Evolutionary conservation across 2,329 filamentous ascomycete species (phyloP), one percentile per base, ranked within the genome.

Genomic region (Botrytis medusae): DNA sequence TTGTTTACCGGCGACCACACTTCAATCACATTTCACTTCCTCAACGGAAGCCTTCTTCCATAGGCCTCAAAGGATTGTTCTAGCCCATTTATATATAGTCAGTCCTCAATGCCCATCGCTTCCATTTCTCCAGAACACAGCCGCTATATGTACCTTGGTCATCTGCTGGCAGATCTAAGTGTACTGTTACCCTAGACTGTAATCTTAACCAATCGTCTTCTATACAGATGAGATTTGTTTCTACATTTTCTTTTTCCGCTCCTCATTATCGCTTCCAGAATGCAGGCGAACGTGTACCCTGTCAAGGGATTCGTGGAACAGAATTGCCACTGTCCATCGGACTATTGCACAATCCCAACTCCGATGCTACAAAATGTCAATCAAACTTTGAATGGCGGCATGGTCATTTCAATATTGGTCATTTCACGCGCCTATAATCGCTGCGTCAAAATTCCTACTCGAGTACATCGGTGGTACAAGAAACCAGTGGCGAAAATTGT

Each of bases 101-200:
- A 54, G 46, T 54, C 64, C 34, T 67, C 14, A 12, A 32, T 20
- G n/a, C 46, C 18, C 44, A 32, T 40, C 59, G 34, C 22, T n/a
- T 40, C 34, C 34, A 25, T 25, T 22, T 61, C 34, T 32, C 59
- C 22, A 61, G 46, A 54, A 7, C 46, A 51, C 32, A 37, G n/a
- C 64, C 34, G 32, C 32, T 29, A 34, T 29, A 48, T 37, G 32
- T 40, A 37, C 63, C 46, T 42, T 32, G 48, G 65, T 68, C 48
- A 68, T 68, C 48, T 68, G 65, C 48, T 68, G n/a, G 65, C 65
- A 68, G 65, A 57, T 68, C 48, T 68, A 22, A 22, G 65, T 68
- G 57, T 14, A 57, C 48, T 3, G 48, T 57, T 32, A 42, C 65
- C 57, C 37, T 20, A 12, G 20, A 29, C 54, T 37, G 20, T 9